Percentiles rank a stretch among this genome's conserved stretches.
These are phyloP conservation scores for Cryptococcus sp. DNA, from an alignment of 1,284 basidiomycete genomes.

Conservation along the genomic window DNA sequence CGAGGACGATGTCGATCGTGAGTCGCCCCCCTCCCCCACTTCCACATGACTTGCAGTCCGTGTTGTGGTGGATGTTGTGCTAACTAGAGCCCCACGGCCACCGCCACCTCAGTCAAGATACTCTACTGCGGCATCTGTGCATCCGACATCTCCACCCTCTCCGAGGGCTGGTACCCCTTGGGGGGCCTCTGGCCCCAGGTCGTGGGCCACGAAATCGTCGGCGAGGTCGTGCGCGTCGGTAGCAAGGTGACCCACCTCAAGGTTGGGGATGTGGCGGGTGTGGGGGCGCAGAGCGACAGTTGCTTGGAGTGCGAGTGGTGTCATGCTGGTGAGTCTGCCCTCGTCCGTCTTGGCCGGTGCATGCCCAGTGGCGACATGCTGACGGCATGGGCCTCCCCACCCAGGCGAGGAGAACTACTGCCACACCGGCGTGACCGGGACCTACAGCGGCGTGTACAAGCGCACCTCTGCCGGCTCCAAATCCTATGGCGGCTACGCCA, in stretches of 20 bases:
- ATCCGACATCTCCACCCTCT: slow-evolving; percentile 23
- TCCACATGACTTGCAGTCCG: too few species aligned
- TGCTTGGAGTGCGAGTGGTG: slow-evolving; percentile 51
- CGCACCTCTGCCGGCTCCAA: slow-evolving; percentile 18
- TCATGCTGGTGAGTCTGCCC: slow-evolving; percentile 45
- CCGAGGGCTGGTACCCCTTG: slow-evolving; percentile 21
- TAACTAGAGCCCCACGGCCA: neutral
- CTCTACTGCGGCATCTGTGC: slow-evolving; percentile 41
- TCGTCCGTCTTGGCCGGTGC: slow-evolving; percentile 49
- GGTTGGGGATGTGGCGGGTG: slow-evolving; percentile 52
- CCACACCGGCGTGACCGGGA: slow-evolving; percentile 27
- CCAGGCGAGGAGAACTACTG: slow-evolving; percentile 49
- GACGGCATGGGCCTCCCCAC: too few species aligned
- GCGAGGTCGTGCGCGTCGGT: slow-evolving; percentile 48
- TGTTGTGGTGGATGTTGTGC: too few species aligned
- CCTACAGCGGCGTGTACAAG: slow-evolving; percentile 24
- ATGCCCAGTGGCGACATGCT: slow-evolving; percentile 32
- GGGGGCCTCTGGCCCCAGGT: slow-evolving; percentile 21
- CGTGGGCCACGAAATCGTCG: slow-evolving; percentile 55
- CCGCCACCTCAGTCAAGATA: slow-evolving; percentile 17
- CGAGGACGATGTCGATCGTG: slow-evolving; percentile 49
- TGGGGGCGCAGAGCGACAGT: slow-evolving; percentile 54
- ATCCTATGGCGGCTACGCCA: slow-evolving; percentile 52
- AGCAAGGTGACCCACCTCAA: slow-evolving; percentile 51
- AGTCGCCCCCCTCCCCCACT: slow-evolving; percentile 16